phyloP scores from a whole-genome alignment of 73 alveolate species.

The Symbiodinium pilosum region DNA sequence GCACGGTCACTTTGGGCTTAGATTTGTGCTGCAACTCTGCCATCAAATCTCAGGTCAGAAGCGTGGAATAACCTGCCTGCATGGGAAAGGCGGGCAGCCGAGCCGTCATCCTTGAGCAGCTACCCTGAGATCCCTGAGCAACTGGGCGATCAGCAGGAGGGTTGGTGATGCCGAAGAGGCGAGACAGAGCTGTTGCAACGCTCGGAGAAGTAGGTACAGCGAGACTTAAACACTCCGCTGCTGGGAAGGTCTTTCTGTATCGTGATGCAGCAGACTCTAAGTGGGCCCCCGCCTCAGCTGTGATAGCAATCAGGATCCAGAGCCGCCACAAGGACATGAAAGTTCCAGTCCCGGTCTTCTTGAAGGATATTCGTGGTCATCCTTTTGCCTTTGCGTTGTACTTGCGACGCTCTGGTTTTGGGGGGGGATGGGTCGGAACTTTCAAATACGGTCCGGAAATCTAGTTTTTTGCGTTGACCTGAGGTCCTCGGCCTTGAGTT shows the following conservation, averaged over 20 bases:
- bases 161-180: neutral
- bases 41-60: neutral
- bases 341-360: too few species aligned
- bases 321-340: too few species aligned
- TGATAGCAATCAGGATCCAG: too few species aligned
- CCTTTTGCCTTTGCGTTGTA: neutral
- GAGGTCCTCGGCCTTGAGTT: slow-evolving; percentile 63
- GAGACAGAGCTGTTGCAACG: neutral
- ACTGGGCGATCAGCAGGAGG: neutral
- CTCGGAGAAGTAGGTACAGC: too few species aligned
- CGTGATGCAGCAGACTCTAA: slow-evolving; percentile 80
- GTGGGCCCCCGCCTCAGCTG: slow-evolving; percentile 47
- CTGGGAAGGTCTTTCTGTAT: slow-evolving; percentile 33
- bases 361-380: neutral
- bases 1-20: neutral
- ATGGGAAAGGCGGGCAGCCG: neutral
- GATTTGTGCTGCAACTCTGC: neutral
- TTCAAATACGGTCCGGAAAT: too few species aligned
- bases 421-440: too few species aligned
- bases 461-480: too few species aligned
- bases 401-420: neutral
- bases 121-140: too few species aligned
- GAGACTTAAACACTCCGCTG: too few species aligned
- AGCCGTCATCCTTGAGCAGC: neutral
- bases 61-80: neutral